Evolutionary conservation across 257 asterid species (phyloP), one percentile per base, ranked within the genome.

Genomic region (Coffea eugenioides): DNA sequence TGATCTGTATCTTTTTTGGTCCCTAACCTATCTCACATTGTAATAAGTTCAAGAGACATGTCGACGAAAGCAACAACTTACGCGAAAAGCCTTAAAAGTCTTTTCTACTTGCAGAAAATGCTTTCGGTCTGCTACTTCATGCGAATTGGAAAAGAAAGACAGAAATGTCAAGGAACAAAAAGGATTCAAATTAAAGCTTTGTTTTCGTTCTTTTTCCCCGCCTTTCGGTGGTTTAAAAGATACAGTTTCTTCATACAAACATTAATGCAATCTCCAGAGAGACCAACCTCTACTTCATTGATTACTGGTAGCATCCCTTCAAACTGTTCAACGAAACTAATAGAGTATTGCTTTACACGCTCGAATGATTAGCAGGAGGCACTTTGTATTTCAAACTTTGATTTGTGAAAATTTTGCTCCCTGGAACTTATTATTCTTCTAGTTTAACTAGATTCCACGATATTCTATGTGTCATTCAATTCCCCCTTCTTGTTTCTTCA

Each of bases 151-250:
- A 48, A 27, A 10, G 27, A 69, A 10, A 31, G 39, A 14, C 48
- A 39, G 18, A 34, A 8, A 66, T 18, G 15, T 23, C 25, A 39
- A 39, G n/a, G 3, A 41, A 13, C 1, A 21, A 69, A 4, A 52
- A 52, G 59, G 8, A 39, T 36, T 69, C 73, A 18, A 69, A 69
- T 39, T 69, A 69, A 36, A 69, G 73, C 51, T 69, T 69, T 39
- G 8, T 68, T 16, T 39, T 36, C 25, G 11, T 69, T 36, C 73
- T 36, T 69, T 69, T 15, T 18, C 15, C 1, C 15, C 34, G 34
- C 8, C 73, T 69, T 39, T 69, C 73, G 73, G 73, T 39, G 73
- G 73, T 39, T 69, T 39, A 65, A 65, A 65, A 65, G 31, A 41
- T 65, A 27, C 2, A 11, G 70, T 27, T 27, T 65, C 70, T 11